phyloP scores from a whole-genome alignment of 208 protist genomes.

The Trypanosoma caninum region DNA sequence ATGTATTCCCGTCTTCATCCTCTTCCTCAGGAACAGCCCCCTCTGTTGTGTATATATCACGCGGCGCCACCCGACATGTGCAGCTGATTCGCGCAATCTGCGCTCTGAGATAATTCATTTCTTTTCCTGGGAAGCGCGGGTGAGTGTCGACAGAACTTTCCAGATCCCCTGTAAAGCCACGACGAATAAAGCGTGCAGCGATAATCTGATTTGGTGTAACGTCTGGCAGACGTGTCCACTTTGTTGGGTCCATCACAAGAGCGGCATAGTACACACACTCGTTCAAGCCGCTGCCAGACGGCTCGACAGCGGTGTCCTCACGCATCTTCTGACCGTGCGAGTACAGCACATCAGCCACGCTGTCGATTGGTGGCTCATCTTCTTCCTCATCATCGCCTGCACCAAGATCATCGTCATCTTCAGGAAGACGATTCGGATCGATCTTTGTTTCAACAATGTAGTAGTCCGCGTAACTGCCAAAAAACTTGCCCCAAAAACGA shows the following conservation, averaged over 20 bases:
- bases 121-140: slow-evolving; percentile 90
- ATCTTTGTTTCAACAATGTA: slow-evolving; percentile 87
- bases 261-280: slow-evolving; percentile 89
- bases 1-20: slow-evolving; percentile 70
- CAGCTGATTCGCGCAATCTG: slow-evolving; percentile 94
- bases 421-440: slow-evolving; percentile 63
- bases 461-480: slow-evolving; percentile 78
- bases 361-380: slow-evolving; percentile 57
- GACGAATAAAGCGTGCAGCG: slow-evolving; percentile 72
- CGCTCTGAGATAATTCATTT: slow-evolving; percentile 93
- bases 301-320: slow-evolving; percentile 41
- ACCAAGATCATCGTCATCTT: slow-evolving; percentile 35
- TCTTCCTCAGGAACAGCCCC: slow-evolving; percentile 81
- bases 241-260: slow-evolving; percentile 61
- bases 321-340: slow-evolving; percentile 30
- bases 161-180: slow-evolving; percentile 92
- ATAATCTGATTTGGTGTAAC: slow-evolving; percentile 90
- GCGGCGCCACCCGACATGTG: slow-evolving; percentile 83
- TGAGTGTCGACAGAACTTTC: slow-evolving; percentile 78
- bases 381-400: slow-evolving; percentile 58
- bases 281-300: slow-evolving; percentile 81
- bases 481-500: slow-evolving; percentile 89
- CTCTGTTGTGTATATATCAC: slow-evolving; percentile 78
- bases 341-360: slow-evolving; percentile 69
- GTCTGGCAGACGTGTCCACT: slow-evolving; percentile 88